Evolutionary conservation across 306 rosid genomes (phyloP).

Genomic region (Rosa lucieae): DNA sequence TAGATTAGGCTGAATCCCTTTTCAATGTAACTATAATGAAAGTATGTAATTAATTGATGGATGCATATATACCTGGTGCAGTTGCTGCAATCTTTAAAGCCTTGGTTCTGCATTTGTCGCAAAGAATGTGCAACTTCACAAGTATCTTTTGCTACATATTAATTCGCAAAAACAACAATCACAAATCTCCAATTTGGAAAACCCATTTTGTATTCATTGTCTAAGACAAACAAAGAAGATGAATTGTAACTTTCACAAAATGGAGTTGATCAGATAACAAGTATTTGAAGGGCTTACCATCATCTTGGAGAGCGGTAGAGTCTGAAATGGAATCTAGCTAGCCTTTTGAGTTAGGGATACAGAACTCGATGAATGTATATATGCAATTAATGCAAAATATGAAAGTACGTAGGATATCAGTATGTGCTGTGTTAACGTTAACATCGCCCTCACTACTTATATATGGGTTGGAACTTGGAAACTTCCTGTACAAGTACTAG

Average conservation of each 20-base stretch:
- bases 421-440: too few species aligned
- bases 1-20: too few species aligned
- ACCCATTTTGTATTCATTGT: neutral
- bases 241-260: neutral
- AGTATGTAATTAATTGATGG: too few species aligned
- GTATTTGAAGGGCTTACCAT: neutral
- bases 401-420: too few species aligned
- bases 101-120: slow-evolving; percentile 32
- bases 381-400: too few species aligned
- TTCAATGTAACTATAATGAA: neutral
- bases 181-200: neutral
- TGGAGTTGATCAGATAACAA: neutral
- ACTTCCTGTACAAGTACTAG: too few species aligned
- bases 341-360: too few species aligned
- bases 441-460: too few species aligned
- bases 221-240: neutral
- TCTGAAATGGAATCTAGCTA: neutral
- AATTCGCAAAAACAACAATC: neutral
- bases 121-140: slow-evolving; percentile 22
- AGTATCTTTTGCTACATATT: slow-evolving; percentile 36
- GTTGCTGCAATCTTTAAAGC: slow-evolving; percentile 38
- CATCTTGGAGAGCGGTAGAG: neutral
- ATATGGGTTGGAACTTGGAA: too few species aligned
- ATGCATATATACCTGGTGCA: slow-evolving; percentile 8
- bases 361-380: too few species aligned